Evolutionary conservation across 2,329 filamentous ascomycete genomes (phyloP).

Genomic region (Septoria linicola): DNA sequence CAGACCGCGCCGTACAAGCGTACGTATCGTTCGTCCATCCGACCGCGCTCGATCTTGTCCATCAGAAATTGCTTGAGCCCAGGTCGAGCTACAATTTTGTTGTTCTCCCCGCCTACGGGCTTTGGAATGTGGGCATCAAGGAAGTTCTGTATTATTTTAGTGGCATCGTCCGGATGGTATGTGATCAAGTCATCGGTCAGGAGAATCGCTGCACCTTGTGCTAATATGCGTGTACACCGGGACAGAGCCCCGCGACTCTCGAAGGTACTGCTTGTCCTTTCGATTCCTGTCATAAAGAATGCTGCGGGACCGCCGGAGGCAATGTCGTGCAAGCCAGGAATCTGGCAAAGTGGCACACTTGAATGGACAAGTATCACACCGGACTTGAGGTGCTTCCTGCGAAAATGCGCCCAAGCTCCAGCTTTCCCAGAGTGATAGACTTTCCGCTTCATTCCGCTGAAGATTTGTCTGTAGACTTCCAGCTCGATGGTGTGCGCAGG

Average conservation of each 20-base stretch:
- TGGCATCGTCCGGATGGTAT: conserved; percentile 40
- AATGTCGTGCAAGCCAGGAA: conserved; percentile 38
- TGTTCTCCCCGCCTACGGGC: conserved; percentile 24
- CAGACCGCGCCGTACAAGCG: conserved; percentile 29
- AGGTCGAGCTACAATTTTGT: conserved; percentile 33
- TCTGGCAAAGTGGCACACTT: conserved; percentile 36
- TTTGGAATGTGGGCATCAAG: conserved; percentile 34
- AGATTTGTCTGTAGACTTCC: conserved; percentile 23
- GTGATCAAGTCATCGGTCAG: conserved; percentile 47
- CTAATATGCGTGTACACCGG: conserved; percentile 38
- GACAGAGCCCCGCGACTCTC: conserved; percentile 24
- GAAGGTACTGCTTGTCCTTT: conserved; percentile 16
- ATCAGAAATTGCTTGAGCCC: conserved; percentile 33
- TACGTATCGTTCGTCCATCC: conserved; percentile 16
- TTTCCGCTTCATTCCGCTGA: conserved; percentile 26
- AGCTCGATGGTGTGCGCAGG: conserved; percentile 23
- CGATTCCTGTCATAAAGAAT: conserved; percentile 40
- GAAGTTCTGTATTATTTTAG: conserved; percentile 41
- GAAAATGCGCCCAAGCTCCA: conserved; percentile 34
- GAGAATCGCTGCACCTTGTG: conserved; percentile 42
- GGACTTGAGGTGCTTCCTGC: conserved; percentile 6
- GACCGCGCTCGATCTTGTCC: conserved; percentile 15
- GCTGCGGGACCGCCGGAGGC: conserved; percentile 30
- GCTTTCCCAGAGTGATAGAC: conserved; percentile 28
- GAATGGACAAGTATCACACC: conserved; percentile 34